phyloP scores from a whole-genome alignment of 768 basidiomycete genomes.

The Hericium alpestre region DNA sequence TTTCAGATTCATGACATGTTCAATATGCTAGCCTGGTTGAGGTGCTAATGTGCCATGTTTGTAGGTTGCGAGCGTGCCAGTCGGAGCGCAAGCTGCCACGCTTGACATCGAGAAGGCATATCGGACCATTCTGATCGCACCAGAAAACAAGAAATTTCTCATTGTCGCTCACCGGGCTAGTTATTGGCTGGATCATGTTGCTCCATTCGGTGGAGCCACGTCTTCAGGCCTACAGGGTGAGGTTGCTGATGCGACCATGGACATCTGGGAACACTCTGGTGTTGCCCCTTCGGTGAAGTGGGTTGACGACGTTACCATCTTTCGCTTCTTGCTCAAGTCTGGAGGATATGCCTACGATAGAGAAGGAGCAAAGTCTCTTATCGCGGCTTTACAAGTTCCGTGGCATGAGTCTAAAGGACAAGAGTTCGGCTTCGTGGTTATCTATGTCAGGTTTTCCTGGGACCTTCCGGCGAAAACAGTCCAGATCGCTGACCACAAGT shows the following conservation, averaged over 20 bases:
- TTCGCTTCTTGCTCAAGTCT: not conserved
- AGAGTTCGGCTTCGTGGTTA: not conserved
- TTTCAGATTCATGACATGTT: too few species aligned
- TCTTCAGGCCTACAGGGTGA: not conserved
- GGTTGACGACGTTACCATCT: not conserved
- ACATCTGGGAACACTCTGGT: not conserved
- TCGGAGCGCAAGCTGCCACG: not conserved
- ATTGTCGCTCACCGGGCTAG: not conserved
- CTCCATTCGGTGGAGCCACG: not conserved
- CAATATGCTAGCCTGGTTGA: too few species aligned
- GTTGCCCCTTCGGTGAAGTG: not conserved
- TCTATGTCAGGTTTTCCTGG: not conserved
- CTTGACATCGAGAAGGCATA: not conserved
- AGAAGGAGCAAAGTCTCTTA: not conserved
- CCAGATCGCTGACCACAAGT: not conserved
- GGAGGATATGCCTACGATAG: not conserved
- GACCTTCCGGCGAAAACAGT: not conserved
- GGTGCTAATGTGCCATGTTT: too few species aligned
- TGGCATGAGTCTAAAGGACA: not conserved
- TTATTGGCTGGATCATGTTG: not conserved
- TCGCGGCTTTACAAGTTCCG: not conserved
- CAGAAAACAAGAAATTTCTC: not conserved
- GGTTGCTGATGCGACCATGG: not conserved
- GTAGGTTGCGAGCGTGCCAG: not conserved
- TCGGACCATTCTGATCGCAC: not conserved